A percentile compares a stretch with the other conserved stretches of the same genome.
Evolutionary conservation across 2,329 filamentous ascomycete species (phyloP).

Genomic region (Diaporthe batatas): DNA sequence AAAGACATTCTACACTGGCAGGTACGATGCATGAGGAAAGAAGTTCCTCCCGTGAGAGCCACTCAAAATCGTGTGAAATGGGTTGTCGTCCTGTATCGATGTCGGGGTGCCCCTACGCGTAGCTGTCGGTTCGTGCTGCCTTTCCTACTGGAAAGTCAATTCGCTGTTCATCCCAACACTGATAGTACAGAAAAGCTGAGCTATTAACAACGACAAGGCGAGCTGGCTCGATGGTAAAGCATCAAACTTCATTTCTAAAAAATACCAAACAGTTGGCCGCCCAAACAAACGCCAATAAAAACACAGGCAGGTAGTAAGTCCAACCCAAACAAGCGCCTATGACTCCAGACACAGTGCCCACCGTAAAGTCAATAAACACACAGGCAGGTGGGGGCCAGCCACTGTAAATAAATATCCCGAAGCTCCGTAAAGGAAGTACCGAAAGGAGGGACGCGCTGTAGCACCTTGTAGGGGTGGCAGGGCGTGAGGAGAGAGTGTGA

Average conservation of each 20-base stretch:
- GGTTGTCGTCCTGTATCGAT: not conserved
- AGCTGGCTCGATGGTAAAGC: conserved; percentile 4
- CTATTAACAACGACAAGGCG: not conserved
- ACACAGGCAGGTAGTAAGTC: conserved; percentile 5
- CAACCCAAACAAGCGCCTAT: not conserved
- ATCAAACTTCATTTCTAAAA: not conserved
- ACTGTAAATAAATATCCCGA: conserved; percentile 8
- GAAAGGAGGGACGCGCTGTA: conserved; percentile 18
- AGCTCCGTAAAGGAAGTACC: conserved; percentile 5
- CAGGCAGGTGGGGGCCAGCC: conserved; percentile 13
- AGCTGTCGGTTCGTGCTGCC: not conserved
- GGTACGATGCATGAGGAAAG: too few species aligned
- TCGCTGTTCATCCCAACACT: not conserved
- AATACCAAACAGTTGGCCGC: not conserved
- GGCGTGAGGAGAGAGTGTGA: not conserved
- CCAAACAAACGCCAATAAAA: not conserved
- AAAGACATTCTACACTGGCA: too few species aligned
- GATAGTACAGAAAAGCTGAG: not conserved
- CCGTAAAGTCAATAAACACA: conserved; percentile 1
- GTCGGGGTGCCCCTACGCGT: not conserved
- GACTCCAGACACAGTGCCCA: conserved; percentile 20
- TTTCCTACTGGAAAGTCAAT: not conserved
- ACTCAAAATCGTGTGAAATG: too few species aligned
- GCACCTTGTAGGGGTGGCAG: conserved; percentile 12
- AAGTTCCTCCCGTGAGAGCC: too few species aligned